A percentile compares a stretch with the other conserved stretches of the same genome.
Conservation (phyloP, 2,329 filamentous ascomycete genomes). For the Fusarium bactridioides region DNA sequence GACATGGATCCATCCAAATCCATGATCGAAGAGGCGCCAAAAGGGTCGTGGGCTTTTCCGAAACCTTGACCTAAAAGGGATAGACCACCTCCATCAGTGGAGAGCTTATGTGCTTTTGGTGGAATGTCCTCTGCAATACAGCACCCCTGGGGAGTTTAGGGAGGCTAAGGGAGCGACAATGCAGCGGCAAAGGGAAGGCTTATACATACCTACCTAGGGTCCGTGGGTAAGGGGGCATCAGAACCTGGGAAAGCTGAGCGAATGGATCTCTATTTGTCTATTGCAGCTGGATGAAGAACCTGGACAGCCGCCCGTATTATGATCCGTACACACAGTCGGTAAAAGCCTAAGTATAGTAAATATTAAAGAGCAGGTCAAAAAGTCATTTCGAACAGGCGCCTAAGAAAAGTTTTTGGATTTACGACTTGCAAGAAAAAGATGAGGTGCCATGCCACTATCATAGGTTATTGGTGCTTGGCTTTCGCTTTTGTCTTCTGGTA, state of each 20-base stretch:
- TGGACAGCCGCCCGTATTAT: conserved; percentile 24
- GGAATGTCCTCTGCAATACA: background rate
- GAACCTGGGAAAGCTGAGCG: conserved; percentile 10
- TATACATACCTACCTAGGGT: background rate
- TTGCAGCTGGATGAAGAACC: conserved; percentile 1
- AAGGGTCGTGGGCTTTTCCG: conserved; percentile 15
- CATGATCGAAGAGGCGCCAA: background rate
- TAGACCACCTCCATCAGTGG: conserved; percentile 1
- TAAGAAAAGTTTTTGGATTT: background rate
- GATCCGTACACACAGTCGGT: conserved; percentile 8
- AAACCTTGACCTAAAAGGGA: conserved; percentile 3
- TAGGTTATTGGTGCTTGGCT: conserved; percentile 11
- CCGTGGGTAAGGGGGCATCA: background rate
- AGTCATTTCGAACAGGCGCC: background rate
- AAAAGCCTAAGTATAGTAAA: background rate
- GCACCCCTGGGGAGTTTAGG: conserved; percentile 10
- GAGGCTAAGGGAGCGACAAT: conserved; percentile 4
- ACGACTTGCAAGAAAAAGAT: background rate
- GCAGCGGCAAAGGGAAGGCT: conserved; percentile 20
- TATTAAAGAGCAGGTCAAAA: background rate
- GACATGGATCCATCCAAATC: background rate
- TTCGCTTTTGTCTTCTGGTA: conserved; percentile 2
- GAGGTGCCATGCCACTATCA: background rate
- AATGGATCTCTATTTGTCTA: background rate
- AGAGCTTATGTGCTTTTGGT: background rate